A percentile compares a stretch with the other conserved stretches of the same genome.
Conservation (phyloP, 352 stramenopile genomes). For the Globisporangium cylindrosporum region DNA sequence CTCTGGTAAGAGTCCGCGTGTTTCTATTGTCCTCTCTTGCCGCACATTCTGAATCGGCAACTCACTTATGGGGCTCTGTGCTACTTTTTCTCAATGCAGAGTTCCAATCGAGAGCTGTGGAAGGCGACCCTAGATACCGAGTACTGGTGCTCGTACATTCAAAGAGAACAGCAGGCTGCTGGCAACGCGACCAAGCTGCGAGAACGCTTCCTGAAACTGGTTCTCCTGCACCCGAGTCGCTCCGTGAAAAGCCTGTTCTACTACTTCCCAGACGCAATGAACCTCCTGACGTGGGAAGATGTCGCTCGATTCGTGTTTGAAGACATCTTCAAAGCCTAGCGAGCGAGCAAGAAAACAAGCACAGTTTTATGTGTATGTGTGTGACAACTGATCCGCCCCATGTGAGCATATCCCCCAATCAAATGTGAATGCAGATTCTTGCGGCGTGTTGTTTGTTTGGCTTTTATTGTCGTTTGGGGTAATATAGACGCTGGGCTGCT, state of each 20-base stretch:
- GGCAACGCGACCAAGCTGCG: slow-evolving; percentile 21
- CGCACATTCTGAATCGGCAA: not conserved
- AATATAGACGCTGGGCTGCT: slow-evolving; percentile 14
- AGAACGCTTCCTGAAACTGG: slow-evolving; percentile 71
- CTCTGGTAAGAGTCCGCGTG: slow-evolving; percentile 45
- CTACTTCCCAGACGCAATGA: slow-evolving; percentile 49
- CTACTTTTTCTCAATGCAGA: slow-evolving; percentile 32
- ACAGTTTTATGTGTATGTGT: not conserved
- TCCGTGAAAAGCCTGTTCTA: slow-evolving; percentile 69
- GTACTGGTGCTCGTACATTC: slow-evolving; percentile 78
- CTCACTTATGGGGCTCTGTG: not conserved
- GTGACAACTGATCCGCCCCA: not conserved
- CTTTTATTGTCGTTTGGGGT: slow-evolving; percentile 10
- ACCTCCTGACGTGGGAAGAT: slow-evolving; percentile 50
- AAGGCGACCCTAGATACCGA: slow-evolving; percentile 45
- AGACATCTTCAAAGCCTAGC: slow-evolving; percentile 40
- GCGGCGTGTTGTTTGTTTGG: slow-evolving; percentile 8
- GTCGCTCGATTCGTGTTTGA: slow-evolving; percentile 63
- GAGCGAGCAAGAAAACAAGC: not conserved
- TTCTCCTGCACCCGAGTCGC: slow-evolving; percentile 75
- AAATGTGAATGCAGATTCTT: not conserved
- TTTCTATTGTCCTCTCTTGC: not conserved
- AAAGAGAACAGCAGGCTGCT: slow-evolving; percentile 25
- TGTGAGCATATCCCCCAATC: not conserved
- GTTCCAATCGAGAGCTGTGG: slow-evolving; percentile 64